Evolutionary conservation across 805 yeast species (phyloP), one percentile per base, ranked within the genome.

Genomic region (Wickerhamiella siamensis): DNA sequence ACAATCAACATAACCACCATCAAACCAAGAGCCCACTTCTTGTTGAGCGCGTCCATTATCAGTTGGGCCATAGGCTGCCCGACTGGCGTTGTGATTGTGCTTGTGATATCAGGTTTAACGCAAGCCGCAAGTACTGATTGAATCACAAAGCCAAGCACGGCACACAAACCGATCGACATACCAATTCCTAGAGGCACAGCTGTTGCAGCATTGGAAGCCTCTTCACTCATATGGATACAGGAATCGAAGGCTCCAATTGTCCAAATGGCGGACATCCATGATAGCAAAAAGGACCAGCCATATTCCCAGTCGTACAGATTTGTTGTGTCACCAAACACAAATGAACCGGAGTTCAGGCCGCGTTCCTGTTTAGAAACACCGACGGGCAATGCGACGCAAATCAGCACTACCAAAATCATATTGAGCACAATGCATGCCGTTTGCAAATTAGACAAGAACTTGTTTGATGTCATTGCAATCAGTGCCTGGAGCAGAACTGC

Each of bases 161-260:
- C 72, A 57, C 83, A 76, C 33, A 66, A 64, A 14, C 65, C 47
- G 38, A 76, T 74, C 6, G 82, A 71, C 19, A 75, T 67, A 18
- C 72, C 60, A 40, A 79, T 77, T 33, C 83, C 84, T 40, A 71
- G 60, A 3, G 86, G 83, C 3, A 77, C 77, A 12, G 80, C 72
- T 42, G 63, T 63, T 4, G 74, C 64, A 18, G 84, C 79, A 53
- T 76, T 70, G 39, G 64, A 62, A 18, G 80, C 79, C 55, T 79
- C 84, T 57, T 79, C 87, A 16, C 78, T 65, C 71, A 76, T 73
- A 61, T 79, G 84, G 43, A 79, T 75, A 50, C 79, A 74, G 6
- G 80, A 71, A 57, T 79, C 84, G 55, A 77, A 78, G 0, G 81
- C 77, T 18, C 81, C 80, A 54, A 79, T 77, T 14, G 83, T 76